Base-by-base conservation (phyloP, 1,284 basidiomycete species). In the Ustilago tritici region DNA sequence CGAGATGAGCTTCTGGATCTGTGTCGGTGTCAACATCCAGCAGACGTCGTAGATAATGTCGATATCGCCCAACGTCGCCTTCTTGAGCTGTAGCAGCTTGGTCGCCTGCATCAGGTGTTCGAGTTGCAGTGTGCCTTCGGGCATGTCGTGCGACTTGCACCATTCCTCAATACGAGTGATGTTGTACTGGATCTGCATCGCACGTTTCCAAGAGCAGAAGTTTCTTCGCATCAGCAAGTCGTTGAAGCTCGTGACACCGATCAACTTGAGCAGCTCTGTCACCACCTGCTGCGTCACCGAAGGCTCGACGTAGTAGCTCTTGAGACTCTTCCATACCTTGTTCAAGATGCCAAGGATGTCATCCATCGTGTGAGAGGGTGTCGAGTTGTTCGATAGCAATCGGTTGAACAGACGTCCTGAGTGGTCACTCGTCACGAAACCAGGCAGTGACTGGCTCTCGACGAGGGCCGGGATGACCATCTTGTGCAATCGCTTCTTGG, bases 91-190 rank as follows among this genome's bases (percentile, higher is more conserved):
- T 31, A 99, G 88, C 65, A 99, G 88, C 88, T 99, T 99, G 82
- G 97, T 98, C 49, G 97, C 96, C 88, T 99, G 97, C 94, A 98
- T 97, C 87, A 99, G 90, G 87, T 99, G 96, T 88, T 99, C 97
- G 59, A 99, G 89, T 87, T 99, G 97, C 41, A 99, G 89, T 14
- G 95, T 95, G 23, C 97, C 97, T 86, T 99, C 97, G 0, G 97
- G 97, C 95, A 99, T 98, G 86, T 98, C 95, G 73, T 87, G 87
- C 60, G 86, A 85, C 79, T 88, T 90, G 88, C 86, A 87, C 87
- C 86, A 88, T 87, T 96, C 94, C 86, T 99, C 97, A 83, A 99
- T 95, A 49, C 97, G 92, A 50, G 83, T 85, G 46, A 85, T 84
- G 72, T 85, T 85, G 81, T 85, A 85, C 64, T 85, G 84, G 76